Percentiles rank a stretch among this genome's conserved stretches.
Conservation (phyloP, 2,329 filamentous ascomycete genomes). For the Neonectria punicea region DNA sequence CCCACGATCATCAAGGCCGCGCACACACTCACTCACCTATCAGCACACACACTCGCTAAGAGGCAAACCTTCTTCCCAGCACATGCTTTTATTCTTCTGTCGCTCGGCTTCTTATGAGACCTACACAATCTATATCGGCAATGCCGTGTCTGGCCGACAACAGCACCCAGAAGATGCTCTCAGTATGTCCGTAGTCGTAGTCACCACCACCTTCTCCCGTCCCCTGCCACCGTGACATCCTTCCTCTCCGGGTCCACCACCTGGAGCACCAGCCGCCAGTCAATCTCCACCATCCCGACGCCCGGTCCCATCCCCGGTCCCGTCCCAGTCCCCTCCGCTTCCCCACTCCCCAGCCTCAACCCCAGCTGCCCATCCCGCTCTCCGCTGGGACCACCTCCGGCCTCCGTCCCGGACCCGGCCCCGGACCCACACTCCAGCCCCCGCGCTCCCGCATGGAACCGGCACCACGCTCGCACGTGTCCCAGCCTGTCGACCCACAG, state of each 20-base stretch:
- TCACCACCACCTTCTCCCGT: conserved; percentile 32
- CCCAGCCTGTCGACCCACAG: conserved; percentile 49
- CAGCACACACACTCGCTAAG: not conserved
- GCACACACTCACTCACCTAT: not conserved
- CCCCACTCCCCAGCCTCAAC: not conserved
- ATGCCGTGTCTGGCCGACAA: conserved; percentile 30
- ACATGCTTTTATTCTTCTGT: not conserved
- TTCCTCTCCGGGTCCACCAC: conserved; percentile 45
- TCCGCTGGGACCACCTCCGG: not conserved
- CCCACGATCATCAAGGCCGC: not conserved
- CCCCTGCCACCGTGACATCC: conserved; percentile 35
- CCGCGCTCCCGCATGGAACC: conserved; percentile 49
- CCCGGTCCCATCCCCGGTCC: not conserved
- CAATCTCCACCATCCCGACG: conserved; percentile 36
- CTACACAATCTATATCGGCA: conserved; percentile 15
- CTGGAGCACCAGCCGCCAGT: conserved; percentile 47
- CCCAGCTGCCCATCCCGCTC: not conserved
- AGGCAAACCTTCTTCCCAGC: not conserved
- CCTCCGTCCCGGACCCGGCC: conserved; percentile 20
- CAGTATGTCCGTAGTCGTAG: not conserved
- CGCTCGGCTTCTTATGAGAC: not conserved
- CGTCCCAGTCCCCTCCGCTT: not conserved
- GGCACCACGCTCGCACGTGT: conserved; percentile 54
- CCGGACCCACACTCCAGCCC: conserved; percentile 28
- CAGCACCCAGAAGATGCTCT: not conserved